Evolutionary conservation across 2,329 filamentous ascomycete species (phyloP).

Genomic region (Botrytis paeoniae): DNA sequence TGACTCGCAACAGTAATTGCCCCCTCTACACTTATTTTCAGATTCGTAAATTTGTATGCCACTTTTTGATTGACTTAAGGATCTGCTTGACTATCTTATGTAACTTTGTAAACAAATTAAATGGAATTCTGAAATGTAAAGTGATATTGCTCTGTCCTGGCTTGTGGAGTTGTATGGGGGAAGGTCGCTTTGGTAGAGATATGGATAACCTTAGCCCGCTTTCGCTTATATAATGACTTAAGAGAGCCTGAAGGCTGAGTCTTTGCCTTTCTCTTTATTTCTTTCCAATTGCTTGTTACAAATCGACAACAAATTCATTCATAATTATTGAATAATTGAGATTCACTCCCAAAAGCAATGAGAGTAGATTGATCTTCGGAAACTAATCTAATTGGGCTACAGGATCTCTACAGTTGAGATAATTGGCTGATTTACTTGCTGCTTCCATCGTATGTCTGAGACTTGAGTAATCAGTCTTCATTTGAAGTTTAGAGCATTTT

Average conservation of each 20-base stretch:
- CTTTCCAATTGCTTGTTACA: background rate
- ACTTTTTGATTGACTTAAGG: conserved; percentile 2
- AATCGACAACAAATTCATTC: background rate
- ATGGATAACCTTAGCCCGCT: conserved; percentile 23
- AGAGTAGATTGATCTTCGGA: background rate
- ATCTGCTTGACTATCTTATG: conserved; percentile 20
- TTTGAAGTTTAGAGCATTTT: background rate
- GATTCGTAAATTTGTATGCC: conserved; percentile 3
- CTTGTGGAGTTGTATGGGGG: conserved; percentile 32
- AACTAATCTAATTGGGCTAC: background rate
- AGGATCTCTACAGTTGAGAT: background rate
- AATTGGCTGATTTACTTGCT: background rate
- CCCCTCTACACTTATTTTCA: background rate
- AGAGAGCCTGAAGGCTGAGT: background rate
- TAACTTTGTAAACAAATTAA: conserved; percentile 9
- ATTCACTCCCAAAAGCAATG: background rate
- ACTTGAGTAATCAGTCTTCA: background rate
- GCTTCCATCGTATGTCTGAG: background rate
- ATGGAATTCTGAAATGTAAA: conserved; percentile 10
- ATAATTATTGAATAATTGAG: background rate
- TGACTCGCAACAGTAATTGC: conserved; percentile 7
- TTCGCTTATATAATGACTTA: conserved; percentile 27
- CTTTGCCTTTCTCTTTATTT: conserved; percentile 11
- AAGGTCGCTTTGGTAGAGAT: conserved; percentile 30
- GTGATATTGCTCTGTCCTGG: conserved; percentile 22